Evolutionary conservation across 176 grass and related monocot genomes (phyloP).

Genomic region (Musa schizocarpa): DNA sequence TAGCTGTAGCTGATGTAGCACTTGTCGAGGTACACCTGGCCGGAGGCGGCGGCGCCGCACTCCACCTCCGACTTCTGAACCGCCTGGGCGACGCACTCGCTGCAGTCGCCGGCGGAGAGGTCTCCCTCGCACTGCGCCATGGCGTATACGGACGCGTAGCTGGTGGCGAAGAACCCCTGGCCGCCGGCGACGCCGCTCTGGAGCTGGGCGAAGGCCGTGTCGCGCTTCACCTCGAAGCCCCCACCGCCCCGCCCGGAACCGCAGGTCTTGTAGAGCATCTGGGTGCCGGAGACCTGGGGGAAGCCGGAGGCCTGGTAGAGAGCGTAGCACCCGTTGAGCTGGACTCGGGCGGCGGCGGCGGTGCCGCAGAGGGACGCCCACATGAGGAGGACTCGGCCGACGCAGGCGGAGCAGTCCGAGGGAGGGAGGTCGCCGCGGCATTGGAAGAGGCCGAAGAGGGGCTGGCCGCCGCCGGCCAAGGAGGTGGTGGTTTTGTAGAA

Average conservation of each 20-base stretch:
- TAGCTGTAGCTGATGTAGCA: slow-evolving; percentile 99
- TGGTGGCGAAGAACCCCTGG: slow-evolving; percentile 63
- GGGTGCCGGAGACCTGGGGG: slow-evolving; percentile 83
- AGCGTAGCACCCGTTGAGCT: slow-evolving; percentile 82
- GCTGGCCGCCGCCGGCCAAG: not conserved
- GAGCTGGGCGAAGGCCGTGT: slow-evolving; percentile 72
- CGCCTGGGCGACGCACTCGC: slow-evolving; percentile 68
- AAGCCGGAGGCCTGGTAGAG: slow-evolving; percentile 81
- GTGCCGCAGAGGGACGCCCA: slow-evolving; percentile 54
- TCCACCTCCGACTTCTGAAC: slow-evolving; percentile 86
- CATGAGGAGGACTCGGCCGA: slow-evolving; percentile 49
- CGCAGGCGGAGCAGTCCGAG: slow-evolving; percentile 69
- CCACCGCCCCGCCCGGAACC: slow-evolving; percentile 38
- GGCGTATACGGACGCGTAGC: slow-evolving; percentile 75
- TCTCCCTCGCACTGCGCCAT: slow-evolving; percentile 98
- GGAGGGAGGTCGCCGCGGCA: slow-evolving; percentile 77
- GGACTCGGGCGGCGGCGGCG: slow-evolving; percentile 67
- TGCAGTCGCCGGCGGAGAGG: slow-evolving; percentile 64
- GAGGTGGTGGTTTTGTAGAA: slow-evolving; percentile 80
- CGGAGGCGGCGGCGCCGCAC: slow-evolving; percentile 84
- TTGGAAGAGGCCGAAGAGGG: slow-evolving; percentile 83
- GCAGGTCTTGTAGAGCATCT: slow-evolving; percentile 94
- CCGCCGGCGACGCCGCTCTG: slow-evolving; percentile 35
- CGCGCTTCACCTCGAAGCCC: slow-evolving; percentile 60
- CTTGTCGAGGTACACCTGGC: slow-evolving; percentile 96